A percentile compares a stretch with the other conserved stretches of the same genome.
Conservation (phyloP, 257 asterid species). For the Agastache rugosa region DNA sequence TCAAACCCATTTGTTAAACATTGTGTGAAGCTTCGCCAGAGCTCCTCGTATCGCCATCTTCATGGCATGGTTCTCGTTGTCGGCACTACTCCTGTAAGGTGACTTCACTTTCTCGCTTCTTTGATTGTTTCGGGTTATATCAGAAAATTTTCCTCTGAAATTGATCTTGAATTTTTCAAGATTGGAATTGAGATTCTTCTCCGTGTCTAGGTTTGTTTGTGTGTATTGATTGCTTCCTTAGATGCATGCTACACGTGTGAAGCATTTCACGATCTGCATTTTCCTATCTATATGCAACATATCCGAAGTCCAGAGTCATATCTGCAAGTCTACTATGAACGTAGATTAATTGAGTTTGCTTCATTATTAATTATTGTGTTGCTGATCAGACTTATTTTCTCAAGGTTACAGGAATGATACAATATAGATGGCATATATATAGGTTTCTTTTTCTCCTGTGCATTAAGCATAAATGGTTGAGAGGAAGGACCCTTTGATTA, state of each 20-base stretch:
- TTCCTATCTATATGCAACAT: constrained; percentile 1
- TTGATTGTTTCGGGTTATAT: not conserved
- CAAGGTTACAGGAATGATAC: not conserved
- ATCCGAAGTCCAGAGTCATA: not conserved
- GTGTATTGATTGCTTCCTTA: not conserved
- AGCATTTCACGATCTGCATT: not conserved
- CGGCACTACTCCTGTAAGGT: constrained; percentile 88
- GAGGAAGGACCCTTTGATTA: not conserved
- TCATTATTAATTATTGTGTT: not conserved
- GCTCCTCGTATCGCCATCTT: constrained; percentile 79
- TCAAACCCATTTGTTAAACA: constrained; percentile 91
- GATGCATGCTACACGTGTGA: not conserved
- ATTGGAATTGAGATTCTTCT: not conserved
- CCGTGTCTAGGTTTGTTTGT: not conserved
- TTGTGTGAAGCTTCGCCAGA: constrained; percentile 85
- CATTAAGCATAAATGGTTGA: too few species aligned
- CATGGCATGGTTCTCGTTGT: constrained; percentile 82
- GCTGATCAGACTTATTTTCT: not conserved
- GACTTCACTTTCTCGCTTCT: constrained; percentile 2
- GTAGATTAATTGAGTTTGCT: not conserved
- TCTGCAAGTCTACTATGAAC: not conserved
- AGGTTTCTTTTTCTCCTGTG: not conserved
- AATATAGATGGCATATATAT: not conserved
- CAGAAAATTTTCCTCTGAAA: not conserved
- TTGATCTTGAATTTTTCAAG: constrained; percentile 8